A percentile compares a stretch with the other conserved stretches of the same genome.
Conservation (phyloP, 257 asterid genomes). For the Fraxinus anomala region DNA sequence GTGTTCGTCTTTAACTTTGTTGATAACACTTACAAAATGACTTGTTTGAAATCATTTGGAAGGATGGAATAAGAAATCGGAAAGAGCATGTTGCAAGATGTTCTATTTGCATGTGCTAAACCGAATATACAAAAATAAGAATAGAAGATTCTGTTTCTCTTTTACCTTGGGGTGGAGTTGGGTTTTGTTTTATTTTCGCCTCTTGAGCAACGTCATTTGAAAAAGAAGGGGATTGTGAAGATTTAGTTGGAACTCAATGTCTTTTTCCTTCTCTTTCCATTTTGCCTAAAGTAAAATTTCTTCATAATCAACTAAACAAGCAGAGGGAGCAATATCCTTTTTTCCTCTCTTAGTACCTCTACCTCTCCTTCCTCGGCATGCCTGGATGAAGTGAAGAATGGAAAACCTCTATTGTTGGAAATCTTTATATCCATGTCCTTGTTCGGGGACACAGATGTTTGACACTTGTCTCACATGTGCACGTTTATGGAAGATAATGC, state of each 20-base stretch:
- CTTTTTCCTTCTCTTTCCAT: neutral
- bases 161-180: neutral
- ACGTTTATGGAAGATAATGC: neutral
- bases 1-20: neutral
- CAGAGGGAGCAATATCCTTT: neutral
- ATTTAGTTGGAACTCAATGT: neutral
- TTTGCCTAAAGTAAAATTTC: neutral
- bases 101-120: conserved; percentile 7
- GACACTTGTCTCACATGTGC: neutral
- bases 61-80: neutral
- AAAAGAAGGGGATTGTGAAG: conserved; percentile 1
- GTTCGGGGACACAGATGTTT: neutral
- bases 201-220: neutral
- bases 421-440: neutral
- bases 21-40: conserved; percentile 7
- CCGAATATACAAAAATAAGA: neutral
- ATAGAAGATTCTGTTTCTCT: neutral
- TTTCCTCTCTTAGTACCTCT: neutral
- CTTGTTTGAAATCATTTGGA: conserved; percentile 1
- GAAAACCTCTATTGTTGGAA: conserved; percentile 3
- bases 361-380: conserved; percentile 9
- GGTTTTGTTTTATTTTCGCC: neutral
- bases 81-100: conserved; percentile 11
- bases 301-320: conserved; percentile 5
- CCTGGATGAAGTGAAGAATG: neutral